Conservation (phyloP, 495 filamentous ascomycete genomes). For the Rostrohypoxylon terebratum region DNA sequence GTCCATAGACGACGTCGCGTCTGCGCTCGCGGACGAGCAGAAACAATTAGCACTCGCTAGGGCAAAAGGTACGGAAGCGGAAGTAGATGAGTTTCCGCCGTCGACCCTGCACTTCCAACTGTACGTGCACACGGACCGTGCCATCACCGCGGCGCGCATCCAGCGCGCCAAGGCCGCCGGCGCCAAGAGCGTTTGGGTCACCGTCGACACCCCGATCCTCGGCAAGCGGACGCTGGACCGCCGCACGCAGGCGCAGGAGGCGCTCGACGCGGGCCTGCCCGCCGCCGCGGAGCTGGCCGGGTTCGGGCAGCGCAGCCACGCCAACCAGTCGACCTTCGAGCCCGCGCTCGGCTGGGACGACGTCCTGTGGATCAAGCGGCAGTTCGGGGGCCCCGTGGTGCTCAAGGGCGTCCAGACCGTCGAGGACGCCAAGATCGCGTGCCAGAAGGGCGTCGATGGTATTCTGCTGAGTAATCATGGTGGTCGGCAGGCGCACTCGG, state of each 20-base stretch:
- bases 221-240: conserved; percentile 69
- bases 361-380: conserved; percentile 82
- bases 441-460: conserved; percentile 77
- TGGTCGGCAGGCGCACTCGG: conserved; percentile 85
- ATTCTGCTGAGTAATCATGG: conserved; percentile 91
- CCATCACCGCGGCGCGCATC: conserved; percentile 70
- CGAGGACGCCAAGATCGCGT: conserved; percentile 82
- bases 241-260: conserved; percentile 64
- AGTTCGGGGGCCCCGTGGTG: conserved; percentile 86
- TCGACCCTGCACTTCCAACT: conserved; percentile 68
- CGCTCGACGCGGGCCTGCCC: conserved; percentile 50
- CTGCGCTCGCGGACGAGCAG: conserved; percentile 44
- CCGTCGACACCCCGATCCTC: conserved; percentile 69
- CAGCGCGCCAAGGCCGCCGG: conserved; percentile 70
- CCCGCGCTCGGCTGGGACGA: conserved; percentile 84
- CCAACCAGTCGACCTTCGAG: conserved; percentile 69
- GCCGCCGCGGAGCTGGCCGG: conserved; percentile 38
- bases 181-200: conserved; percentile 68
- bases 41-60: conserved; percentile 53
- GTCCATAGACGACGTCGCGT: conserved; percentile 57
- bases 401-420: conserved; percentile 89
- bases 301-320: conserved; percentile 39
- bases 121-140: conserved; percentile 72
- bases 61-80: too few relatives aligned
- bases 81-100: conserved; percentile 59